A percentile compares a stretch with the other conserved stretches of the same genome.
These are phyloP conservation scores for Ochetophila trinervis DNA, from an alignment of 306 rosid species.

Conservation along the genomic window DNA sequence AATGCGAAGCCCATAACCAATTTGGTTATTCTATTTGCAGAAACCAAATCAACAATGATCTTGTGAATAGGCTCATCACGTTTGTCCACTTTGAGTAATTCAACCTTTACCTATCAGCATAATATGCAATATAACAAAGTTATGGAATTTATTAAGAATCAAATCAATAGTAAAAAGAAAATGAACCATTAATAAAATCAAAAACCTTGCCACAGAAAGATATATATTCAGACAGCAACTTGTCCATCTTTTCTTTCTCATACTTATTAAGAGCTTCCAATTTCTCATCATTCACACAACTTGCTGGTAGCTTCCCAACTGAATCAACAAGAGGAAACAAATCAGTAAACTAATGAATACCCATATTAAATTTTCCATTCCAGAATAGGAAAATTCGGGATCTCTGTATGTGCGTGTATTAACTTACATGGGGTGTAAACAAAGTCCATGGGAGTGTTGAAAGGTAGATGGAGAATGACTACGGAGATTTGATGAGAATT, in stretches of 20 bases:
- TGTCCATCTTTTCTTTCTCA: conserved; percentile 60
- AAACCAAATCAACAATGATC: conserved; percentile 52
- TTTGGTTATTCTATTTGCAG: conserved; percentile 50
- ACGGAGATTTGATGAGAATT: conserved; percentile 62
- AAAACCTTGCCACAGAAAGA: conserved; percentile 70
- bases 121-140: background rate
- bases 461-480: conserved; percentile 53
- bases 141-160: background rate
- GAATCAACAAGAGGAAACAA: background rate
- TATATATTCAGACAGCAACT: conserved; percentile 51
- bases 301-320: conserved; percentile 93
- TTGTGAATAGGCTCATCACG: conserved; percentile 62
- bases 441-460: conserved; percentile 46
- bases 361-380: conserved; percentile 15
- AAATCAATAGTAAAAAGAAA: background rate
- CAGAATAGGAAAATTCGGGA: background rate
- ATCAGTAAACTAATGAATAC: conserved; percentile 6
- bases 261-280: conserved; percentile 43
- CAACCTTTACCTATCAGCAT: conserved; percentile 52
- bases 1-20: conserved; percentile 71
- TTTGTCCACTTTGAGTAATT: conserved; percentile 50
- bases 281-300: conserved; percentile 63
- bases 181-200: background rate
- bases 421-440: conserved; percentile 77
- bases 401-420: background rate